A percentile compares a stretch with the other conserved stretches of the same genome.
These are phyloP conservation scores for Nothophytophthora sp. DNA, from an alignment of 352 stramenopile species.

Conservation along the genomic window DNA sequence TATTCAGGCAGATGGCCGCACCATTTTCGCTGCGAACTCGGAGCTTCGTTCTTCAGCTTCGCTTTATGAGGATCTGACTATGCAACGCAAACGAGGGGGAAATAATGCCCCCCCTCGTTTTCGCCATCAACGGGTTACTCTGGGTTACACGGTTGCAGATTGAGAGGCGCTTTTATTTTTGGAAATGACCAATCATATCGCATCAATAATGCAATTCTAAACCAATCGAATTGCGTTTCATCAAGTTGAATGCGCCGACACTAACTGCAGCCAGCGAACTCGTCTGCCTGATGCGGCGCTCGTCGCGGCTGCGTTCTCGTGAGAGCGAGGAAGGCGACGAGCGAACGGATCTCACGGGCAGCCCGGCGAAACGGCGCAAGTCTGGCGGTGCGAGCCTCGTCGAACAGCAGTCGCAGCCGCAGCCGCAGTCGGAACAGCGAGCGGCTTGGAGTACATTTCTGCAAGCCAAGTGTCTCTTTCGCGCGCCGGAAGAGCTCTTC, in stretches of 20 bases:
- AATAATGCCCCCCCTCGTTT: no score
- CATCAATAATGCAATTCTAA: no score
- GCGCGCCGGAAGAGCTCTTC: slow-evolving; percentile 42
- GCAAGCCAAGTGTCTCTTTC: slow-evolving; percentile 31
- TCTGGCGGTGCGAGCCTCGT: not conserved
- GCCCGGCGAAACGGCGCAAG: slow-evolving; percentile 15
- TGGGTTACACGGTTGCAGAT: no score
- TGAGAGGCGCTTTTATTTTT: no score
- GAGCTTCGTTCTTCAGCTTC: not conserved
- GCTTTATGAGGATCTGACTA: not conserved
- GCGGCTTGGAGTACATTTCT: slow-evolving; percentile 43
- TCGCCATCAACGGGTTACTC: no score
- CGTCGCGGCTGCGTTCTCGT: slow-evolving; percentile 17
- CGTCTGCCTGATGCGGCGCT: slow-evolving; percentile 22
- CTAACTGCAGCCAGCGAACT: not conserved
- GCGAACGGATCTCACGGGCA: not conserved
- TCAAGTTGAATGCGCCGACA: no score
- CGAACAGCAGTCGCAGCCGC: not conserved
- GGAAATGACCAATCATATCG: not conserved
- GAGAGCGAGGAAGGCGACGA: no score
- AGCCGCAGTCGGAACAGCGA: not conserved
- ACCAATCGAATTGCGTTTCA: no score
- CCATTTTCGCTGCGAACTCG: not conserved
- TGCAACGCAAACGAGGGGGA: no score
- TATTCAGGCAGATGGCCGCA: not conserved